Evolutionary conservation across 129 eudicot genomes (phyloP).

Genomic region (Flaveria linearis): DNA sequence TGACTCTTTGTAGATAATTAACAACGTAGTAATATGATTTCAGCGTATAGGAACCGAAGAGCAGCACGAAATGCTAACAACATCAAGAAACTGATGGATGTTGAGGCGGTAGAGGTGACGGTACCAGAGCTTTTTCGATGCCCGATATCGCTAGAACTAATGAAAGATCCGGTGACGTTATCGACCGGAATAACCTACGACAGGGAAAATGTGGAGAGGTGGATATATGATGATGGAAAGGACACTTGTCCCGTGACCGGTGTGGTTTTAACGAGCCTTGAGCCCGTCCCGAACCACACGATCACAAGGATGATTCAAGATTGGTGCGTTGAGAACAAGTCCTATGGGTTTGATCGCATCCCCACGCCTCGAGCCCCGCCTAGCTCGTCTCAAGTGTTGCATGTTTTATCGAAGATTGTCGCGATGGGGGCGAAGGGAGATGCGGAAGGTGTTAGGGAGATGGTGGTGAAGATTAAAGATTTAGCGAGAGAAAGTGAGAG

Average conservation of each 20-base stretch:
- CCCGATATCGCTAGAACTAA: conserved; percentile 61
- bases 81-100: conserved; percentile 32
- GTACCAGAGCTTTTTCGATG: conserved; percentile 53
- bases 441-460: conserved; percentile 36
- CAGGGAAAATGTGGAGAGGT: conserved; percentile 53
- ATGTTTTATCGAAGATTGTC: conserved; percentile 40
- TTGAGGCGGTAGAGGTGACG: conserved; percentile 38
- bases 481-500: conserved; percentile 51
- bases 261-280: conserved; percentile 38
- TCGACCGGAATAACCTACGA: conserved; percentile 65
- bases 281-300: conserved; percentile 54
- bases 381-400: conserved; percentile 41
- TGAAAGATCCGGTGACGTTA: conserved; percentile 70
- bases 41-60: conserved; percentile 47
- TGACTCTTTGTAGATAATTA: neutral
- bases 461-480: conserved; percentile 43
- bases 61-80: conserved; percentile 40
- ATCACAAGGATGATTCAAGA: conserved; percentile 59
- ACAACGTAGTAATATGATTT: conserved; percentile 34
- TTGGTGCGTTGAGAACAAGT: conserved; percentile 64
- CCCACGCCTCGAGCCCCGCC: conserved; percentile 62
- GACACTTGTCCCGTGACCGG: conserved; percentile 53
- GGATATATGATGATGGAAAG: conserved; percentile 58
- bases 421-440: conserved; percentile 20
- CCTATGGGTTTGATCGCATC: conserved; percentile 59